Base-by-base conservation (phyloP, 164 flowering plant species). In the Liquidambar formosana region DNA sequence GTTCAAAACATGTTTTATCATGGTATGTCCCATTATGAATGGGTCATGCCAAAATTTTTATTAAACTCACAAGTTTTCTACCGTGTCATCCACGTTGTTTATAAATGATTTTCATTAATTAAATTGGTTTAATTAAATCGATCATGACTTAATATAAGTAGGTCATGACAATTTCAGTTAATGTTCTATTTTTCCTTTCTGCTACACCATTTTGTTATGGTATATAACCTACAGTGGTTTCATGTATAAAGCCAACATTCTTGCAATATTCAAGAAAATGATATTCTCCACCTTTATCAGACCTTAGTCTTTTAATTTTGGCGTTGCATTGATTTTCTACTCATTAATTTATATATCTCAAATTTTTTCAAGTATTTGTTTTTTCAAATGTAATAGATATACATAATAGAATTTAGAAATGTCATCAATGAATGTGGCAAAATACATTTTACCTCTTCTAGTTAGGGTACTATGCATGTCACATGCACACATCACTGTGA, bases 401-500 rank as follows among this genome's bases (percentile, higher is more conserved):
- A 54, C 58, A 22, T 54, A 54, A 54, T 26, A 54, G 13, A 19
- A 19, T 54, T 54, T 54, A 13, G 12, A 54, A 54, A 19, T 19
- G 22, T 54, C 58, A 54, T 54, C 58, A 6, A 54, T 54, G 13
- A 54, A 54, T 4, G 58, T 54, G 2, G 22, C 58, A 54, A 54
- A n/a, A n/a, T n/a, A n/a, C n/a, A n/a, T n/a, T n/a, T n/a, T n/a
- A 54, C 52, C 52, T 12, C 52, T n/a, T 48, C 52, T 48, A 48
- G 52, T 48, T n/a, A n/a, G n/a, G n/a, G 18, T 16, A 57, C 14
- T 8, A 57, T 57, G 61, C 61, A 57, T 21, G 23, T 57, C 28
- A 57, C 61, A 57, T 57, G n/a, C n/a, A n/a, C n/a, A 57, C 27
- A 57, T 57, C 61, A 23, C 61, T 57, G 15, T 57, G 61, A 11